Base-by-base conservation (phyloP, 2,329 filamentous ascomycete genomes). In the Chrysoporthe deuterocubensis region DNA sequence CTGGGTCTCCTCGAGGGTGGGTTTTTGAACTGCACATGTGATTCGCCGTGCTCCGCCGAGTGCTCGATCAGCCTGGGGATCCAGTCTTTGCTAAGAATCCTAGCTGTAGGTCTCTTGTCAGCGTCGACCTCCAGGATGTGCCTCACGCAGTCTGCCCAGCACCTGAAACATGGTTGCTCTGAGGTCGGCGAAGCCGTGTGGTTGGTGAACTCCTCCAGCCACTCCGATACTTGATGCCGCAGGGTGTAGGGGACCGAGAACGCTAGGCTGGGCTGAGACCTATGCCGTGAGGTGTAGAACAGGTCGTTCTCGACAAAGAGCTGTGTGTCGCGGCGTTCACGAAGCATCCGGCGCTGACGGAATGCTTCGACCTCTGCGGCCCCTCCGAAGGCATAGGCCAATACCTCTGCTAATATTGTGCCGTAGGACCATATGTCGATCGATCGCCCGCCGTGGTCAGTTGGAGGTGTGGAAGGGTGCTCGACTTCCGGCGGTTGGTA, bases 341-440 rank as follows among this genome's bases (percentile, higher is more conserved):
- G 48, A 4, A 37, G 59, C 46, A 1, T 66, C n/a, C 66, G 59
- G 13, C 26, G 16, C 34, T 54, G 18, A 4, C 58, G 48, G 11
- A 70, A 64, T 8, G 26, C 34, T 5, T 59, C 18, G n/a, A 70
- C 67, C 2, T 43, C 42, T 1, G 4, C 1, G 2, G 67, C 37
- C 8, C 69, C 9, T 1, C 32, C 61, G 0, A 42, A 34, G 9
- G 67, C 67, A 34, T 62, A 70, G 3, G 67, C 69, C 8, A 70
- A 37, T 2, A 70, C 57, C 11, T 70, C 69, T 13, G 69, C 43
- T 9, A 70, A 58, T 6, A 70, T 67, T 21, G 69, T 61, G 4
- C 67, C 69, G 18, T 65, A 70, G 0, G 67, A 69, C 69, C 69
- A 70, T 21, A 69, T 59, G 14, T 70, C 69, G 21, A 42, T 62